phyloP scores from a whole-genome alignment of 352 stramenopile genomes.

The Pythium dissimile region DNA sequence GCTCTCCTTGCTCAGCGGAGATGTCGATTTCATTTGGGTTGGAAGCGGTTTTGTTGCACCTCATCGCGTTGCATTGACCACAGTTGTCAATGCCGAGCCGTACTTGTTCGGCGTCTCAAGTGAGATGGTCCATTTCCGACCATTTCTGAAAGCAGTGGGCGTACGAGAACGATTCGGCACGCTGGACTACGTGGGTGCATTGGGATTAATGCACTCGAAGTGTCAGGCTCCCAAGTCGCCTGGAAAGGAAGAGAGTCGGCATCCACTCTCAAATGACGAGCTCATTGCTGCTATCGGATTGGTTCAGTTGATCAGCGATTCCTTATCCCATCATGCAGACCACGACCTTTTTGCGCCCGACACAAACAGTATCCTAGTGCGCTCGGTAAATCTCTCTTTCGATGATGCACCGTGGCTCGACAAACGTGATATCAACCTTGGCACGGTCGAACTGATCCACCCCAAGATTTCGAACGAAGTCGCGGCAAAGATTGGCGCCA shows the following conservation, averaged over 20 bases:
- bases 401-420: slow-evolving; percentile 73
- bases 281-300: slow-evolving; percentile 54
- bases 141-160: slow-evolving; percentile 57
- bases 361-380: slow-evolving; percentile 33
- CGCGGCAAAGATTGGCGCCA: slow-evolving; percentile 55
- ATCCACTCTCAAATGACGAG: slow-evolving; percentile 35
- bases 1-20: slow-evolving; percentile 32
- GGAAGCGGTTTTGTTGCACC: slow-evolving; percentile 49
- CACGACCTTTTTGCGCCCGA: slow-evolving; percentile 60
- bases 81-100: slow-evolving; percentile 53
- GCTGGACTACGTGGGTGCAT: slow-evolving; percentile 54
- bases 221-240: slow-evolving; percentile 13
- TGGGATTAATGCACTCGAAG: slow-evolving; percentile 52
- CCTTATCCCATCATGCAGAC: slow-evolving; percentile 43
- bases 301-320: slow-evolving; percentile 66
- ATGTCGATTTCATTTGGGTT: slow-evolving; percentile 60
- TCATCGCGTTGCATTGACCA: slow-evolving; percentile 46
- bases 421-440: slow-evolving; percentile 36
- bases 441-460: slow-evolving; percentile 49
- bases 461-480: slow-evolving; percentile 79
- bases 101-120: slow-evolving; percentile 61
- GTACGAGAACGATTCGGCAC: slow-evolving; percentile 56
- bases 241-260: background rate
- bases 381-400: slow-evolving; percentile 47
- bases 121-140: slow-evolving; percentile 61